phyloP scores from a whole-genome alignment of 257 asterid genomes.

The Jaltomata sinuosa region DNA sequence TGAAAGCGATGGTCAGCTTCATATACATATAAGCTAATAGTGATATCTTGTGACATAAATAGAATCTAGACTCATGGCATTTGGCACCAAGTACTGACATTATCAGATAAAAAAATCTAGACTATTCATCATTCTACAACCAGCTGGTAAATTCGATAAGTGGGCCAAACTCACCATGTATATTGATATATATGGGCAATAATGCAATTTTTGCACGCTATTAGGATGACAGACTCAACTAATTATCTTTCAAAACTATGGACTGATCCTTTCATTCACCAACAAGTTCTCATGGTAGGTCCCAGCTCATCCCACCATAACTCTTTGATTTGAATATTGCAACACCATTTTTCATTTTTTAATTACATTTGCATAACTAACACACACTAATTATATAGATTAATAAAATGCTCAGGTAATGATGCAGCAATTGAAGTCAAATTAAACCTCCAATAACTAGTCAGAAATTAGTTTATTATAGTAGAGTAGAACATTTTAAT shows the following conservation, averaged over 20 bases:
- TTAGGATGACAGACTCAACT: not conserved
- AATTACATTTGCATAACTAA: not conserved
- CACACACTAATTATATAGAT: not conserved
- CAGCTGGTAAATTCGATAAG: not conserved
- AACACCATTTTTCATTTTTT: not conserved
- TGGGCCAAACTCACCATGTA: not conserved
- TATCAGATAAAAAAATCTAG: not conserved
- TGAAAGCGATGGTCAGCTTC: not conserved
- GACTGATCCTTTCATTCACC: not conserved
- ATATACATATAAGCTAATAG: not conserved
- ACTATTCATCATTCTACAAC: not conserved
- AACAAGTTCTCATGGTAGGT: constrained; percentile 21
- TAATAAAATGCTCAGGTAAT: not conserved
- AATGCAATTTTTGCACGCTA: not conserved
- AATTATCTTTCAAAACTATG: not conserved
- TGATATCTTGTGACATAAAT: not conserved
- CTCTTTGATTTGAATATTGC: not conserved
- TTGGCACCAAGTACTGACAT: not conserved
- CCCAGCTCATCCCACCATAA: not conserved
- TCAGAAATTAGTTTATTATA: not conserved
- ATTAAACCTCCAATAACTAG: not conserved
- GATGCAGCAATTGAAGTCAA: not conserved
- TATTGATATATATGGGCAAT: not conserved
- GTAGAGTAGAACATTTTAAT: not conserved
- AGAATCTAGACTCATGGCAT: not conserved